Base-by-base conservation (phyloP, 371 early-diverging fungal species). In the Nematocida minor region DNA sequence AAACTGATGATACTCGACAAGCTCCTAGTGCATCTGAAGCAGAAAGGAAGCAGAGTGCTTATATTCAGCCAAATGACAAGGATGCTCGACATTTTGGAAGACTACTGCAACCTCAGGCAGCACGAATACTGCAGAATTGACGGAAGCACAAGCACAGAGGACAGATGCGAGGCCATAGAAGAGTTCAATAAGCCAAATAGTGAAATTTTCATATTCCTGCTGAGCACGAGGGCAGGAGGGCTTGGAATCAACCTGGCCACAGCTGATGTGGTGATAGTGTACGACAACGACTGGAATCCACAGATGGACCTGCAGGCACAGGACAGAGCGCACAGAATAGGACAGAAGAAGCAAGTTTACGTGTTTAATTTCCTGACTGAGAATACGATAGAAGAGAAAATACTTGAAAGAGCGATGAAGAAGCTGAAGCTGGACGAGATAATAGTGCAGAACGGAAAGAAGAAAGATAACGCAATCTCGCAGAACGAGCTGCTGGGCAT, bases 231-330 rank as follows among this genome's bases (percentile, higher is more conserved):
- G 48, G 97, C 99, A 48, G 99, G 99, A 83, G 99, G 99, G 36
- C 87, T 95, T 62, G 99, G 99, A 77, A 88, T 99, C 41, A 99
- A 99, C 85, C 85, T 99, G 82, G 96, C 95, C 82, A 91, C 96
- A 14, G 98, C 99, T 4, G 99, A 97, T 85, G 97, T 97, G 0
- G 99, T 99, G 31, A 90, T 99, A 63, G 92, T 97, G 79, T 97
- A 93, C 83, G 99, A 99, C 85, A 92, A 92, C n/a, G 99, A 99
- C 84, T 99, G 97, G 93, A 97, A 97, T 83, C 97, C 97, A 25
- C 94, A 95, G 81, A 93, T 92, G 79, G 99, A 98, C 87, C 87
- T 95, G 46, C 97, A 97, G 88, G 99, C 99, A 0, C 97, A 96
- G 85, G 99, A 96, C 85, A 92, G 99, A 83, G 97, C 97, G 0